Base-by-base conservation (phyloP, 2,329 filamentous ascomycete genomes). In the Kalaharituber pfeilii region DNA sequence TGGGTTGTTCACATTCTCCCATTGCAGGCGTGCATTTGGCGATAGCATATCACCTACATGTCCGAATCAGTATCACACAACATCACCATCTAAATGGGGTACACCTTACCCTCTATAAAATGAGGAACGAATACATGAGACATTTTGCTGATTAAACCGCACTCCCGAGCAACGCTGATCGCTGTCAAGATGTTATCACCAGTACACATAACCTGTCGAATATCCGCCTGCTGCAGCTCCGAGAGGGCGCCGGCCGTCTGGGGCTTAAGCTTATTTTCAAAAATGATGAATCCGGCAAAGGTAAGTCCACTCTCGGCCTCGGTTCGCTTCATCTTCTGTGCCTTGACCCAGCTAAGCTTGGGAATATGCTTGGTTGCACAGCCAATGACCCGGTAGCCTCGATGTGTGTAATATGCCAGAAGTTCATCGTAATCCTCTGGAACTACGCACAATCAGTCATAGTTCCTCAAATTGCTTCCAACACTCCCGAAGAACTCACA, bases 151-250 rank as follows among this genome's bases (percentile, higher is more conserved):
- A 96, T 81, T 54, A 98, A 72, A 42, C 81, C 78, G 67, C 88
- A 95, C 65, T 96, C 88, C 63, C 88, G 78, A 2, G 87, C 89
- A 53, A 98, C 91, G 63, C 88, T 95, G 65, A 98, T 88, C 22
- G 91, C 91, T 8, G 91, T 98, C 53, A 96, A 71, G 59, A 96
- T 96, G 62, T 98, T 98, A 72, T 98, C 91, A 27, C 91, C 91
- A 0, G 91, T 98, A 59, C 93, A 93, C 91, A 98, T 98, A 51
- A 94, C 80, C 26, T 84, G 82, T 30, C 86, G 79, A 61, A 98
- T 94, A 54, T 84, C 84, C 6, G 93, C 89, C 52, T 82, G 74
- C 28, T 79, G 75, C 2, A 98, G 75, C 69, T 96, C 88, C 54
- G 83, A 76, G 25, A 98, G 78, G 29, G 95, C 84, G 1, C 75